Evolutionary conservation across 2,329 filamentous ascomycete genomes (phyloP).

Genomic region (Eutypa lata): DNA sequence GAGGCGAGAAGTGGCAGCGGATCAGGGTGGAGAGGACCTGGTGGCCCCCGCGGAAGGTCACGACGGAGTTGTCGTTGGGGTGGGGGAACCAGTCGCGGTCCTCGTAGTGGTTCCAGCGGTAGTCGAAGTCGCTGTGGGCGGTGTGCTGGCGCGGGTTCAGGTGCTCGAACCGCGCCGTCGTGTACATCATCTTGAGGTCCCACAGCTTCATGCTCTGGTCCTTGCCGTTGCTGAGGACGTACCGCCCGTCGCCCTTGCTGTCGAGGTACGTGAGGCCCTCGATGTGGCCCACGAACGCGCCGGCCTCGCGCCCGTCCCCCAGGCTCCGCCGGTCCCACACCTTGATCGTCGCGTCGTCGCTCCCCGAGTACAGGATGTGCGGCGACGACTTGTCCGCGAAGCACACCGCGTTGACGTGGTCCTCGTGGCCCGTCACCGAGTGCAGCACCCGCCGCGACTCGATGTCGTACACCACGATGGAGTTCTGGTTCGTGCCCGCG

Average conservation of each 20-base stretch:
- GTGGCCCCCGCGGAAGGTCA: constrained; percentile 84
- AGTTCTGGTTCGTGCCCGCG: constrained; percentile 75
- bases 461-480: constrained; percentile 89
- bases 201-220: constrained; percentile 97
- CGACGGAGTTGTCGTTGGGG: constrained; percentile 83
- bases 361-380: constrained; percentile 93
- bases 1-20: constrained; percentile 90
- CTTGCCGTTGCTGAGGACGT: constrained; percentile 90
- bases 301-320: constrained; percentile 71
- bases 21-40: constrained; percentile 86
- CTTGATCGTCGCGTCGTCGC: constrained; percentile 89
- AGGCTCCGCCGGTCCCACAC: constrained; percentile 96
- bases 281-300: constrained; percentile 64
- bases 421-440: constrained; percentile 71
- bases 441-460: constrained; percentile 75
- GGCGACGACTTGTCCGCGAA: constrained; percentile 87
- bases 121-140: constrained; percentile 64
- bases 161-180: constrained; percentile 59
- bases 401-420: constrained; percentile 95
- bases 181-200: constrained; percentile 89
- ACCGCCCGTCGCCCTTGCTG: constrained; percentile 69
- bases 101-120: constrained; percentile 66
- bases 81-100: constrained; percentile 67
- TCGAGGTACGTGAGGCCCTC: constrained; percentile 68
- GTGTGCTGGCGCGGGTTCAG: constrained; percentile 55